phyloP scores from a whole-genome alignment of 768 basidiomycete genomes.

The Vishniacozyma victoriae region DNA sequence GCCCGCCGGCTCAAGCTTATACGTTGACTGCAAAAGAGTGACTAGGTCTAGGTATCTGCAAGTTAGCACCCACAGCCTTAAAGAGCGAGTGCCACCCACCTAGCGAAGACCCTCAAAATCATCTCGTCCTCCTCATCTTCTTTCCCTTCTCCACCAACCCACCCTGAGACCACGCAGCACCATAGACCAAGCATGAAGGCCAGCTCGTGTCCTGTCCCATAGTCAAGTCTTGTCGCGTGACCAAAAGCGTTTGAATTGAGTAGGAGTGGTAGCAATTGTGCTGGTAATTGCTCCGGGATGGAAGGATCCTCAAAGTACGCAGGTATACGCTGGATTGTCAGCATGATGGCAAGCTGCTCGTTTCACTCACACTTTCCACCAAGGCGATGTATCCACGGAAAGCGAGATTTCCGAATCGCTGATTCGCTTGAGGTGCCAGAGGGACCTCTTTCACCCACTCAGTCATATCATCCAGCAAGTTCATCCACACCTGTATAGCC shows the following conservation, averaged over 20 bases:
- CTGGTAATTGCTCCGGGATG: constrained; percentile 52
- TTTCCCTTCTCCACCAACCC: constrained; percentile 20
- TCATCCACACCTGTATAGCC: constrained; percentile 50
- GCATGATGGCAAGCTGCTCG: not conserved
- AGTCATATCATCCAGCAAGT: constrained; percentile 62
- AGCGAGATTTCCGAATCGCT: constrained; percentile 86
- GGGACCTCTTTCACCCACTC: constrained; percentile 78
- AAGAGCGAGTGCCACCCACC: constrained; percentile 17
- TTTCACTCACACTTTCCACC: constrained; percentile 61
- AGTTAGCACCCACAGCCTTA: constrained; percentile 53
- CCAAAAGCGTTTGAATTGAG: constrained; percentile 68
- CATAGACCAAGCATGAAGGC: constrained; percentile 72
- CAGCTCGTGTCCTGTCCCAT: constrained; percentile 93
- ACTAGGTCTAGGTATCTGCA: constrained; percentile 70
- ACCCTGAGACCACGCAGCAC: constrained; percentile 36
- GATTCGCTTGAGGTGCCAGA: constrained; percentile 58
- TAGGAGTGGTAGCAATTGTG: constrained; percentile 71
- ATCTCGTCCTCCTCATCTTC: constrained; percentile 43
- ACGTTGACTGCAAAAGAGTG: constrained; percentile 80
- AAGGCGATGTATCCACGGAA: constrained; percentile 78
- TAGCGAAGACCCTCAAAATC: constrained; percentile 40
- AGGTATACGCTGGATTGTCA: not conserved
- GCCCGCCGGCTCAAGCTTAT: constrained; percentile 89
- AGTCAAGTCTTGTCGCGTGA: constrained; percentile 84
- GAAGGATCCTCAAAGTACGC: not conserved